Base-by-base conservation (phyloP, 176 grass and related monocot species). In the Carex littledalei region DNA sequence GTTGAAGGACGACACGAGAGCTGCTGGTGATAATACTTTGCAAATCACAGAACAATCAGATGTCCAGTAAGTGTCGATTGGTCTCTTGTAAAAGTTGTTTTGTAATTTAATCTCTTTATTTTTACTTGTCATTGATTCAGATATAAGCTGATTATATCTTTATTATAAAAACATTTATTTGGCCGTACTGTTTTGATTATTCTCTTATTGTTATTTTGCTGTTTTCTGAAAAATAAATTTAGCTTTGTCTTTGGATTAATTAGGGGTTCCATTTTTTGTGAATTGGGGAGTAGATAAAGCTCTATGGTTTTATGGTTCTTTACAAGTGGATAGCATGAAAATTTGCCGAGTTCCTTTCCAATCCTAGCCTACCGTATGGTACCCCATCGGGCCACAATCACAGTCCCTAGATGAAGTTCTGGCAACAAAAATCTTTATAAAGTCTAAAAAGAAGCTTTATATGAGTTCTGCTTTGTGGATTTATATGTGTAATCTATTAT, bases 61-160 rank as follows among this genome's bases (percentile, higher is more conserved):
- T 83, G 15, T 67, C 41, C 61, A 45, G 80, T 83, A 66, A 83
- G 80, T 80, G 49, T 85, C 16, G 7, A 31, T 45, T 78, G 18
- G 24, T 78, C 6, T 59, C 21, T 64, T 15, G 41, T 26, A 52
- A 13, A 26, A 74, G 14, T 82, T 35, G 62, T 17, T 70, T 71
- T 50, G 4, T 50, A 59, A n/a, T 84, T 20, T 78, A 49, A 35
- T 53, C 70, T 82, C 24, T 74, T 87, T 63, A 49, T 74, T 6
- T 6, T 74, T 49, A 2, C 43, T 6, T 24, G 8, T 67, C 37
- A 78, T 78, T 67, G 12, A 11, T 77, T 55, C 10, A 63, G 12
- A 77, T 81, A 63, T 26, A 75, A 91, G 84, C 37, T 81, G n/a
- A 20, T 62, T 37, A 80, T 58, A 21, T 81, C 37, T 79, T 15